Conservation (phyloP, 768 basidiomycete genomes). For the Russula dissimulans region DNA sequence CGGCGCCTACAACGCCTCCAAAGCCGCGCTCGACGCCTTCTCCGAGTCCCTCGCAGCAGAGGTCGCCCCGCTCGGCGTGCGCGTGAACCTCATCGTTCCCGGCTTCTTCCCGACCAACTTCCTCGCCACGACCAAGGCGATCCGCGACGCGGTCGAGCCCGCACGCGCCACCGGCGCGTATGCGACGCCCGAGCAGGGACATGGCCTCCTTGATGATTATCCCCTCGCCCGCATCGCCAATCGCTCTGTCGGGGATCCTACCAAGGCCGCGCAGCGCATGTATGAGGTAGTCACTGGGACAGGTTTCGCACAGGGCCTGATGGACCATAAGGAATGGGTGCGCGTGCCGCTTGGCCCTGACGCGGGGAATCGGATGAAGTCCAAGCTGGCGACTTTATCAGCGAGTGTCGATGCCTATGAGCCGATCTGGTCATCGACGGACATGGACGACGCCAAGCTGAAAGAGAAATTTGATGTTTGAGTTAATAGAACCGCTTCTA, state of each 20-base stretch:
- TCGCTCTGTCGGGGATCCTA: constrained; percentile 23
- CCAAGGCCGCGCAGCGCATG: constrained; percentile 20
- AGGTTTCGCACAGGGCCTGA: constrained; percentile 17
- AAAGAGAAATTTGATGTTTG: not conserved
- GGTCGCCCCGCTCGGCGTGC: too few species aligned
- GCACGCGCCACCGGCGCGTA: constrained; percentile 5
- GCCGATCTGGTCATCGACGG: constrained; percentile 9
- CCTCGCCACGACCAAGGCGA: not conserved
- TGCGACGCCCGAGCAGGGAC: constrained; percentile 20
- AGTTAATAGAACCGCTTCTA: not conserved
- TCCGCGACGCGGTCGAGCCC: not conserved
- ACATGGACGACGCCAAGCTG: not conserved
- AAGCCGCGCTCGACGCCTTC: too few species aligned
- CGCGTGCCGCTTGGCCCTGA: constrained; percentile 23
- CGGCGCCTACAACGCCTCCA: too few species aligned
- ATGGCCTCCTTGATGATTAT: constrained; percentile 3
- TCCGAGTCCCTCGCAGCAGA: too few species aligned
- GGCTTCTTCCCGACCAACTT: too few species aligned
- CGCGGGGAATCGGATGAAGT: constrained; percentile 18
- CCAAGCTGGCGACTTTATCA: constrained; percentile 11
- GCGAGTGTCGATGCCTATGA: constrained; percentile 22
- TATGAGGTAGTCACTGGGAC: constrained; percentile 23
- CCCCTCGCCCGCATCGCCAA: constrained; percentile 1
- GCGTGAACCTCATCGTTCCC: too few species aligned
- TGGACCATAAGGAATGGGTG: constrained; percentile 14